phyloP scores from a whole-genome alignment of 2,329 filamentous ascomycete genomes.

The Leptographium wingfieldii region DNA sequence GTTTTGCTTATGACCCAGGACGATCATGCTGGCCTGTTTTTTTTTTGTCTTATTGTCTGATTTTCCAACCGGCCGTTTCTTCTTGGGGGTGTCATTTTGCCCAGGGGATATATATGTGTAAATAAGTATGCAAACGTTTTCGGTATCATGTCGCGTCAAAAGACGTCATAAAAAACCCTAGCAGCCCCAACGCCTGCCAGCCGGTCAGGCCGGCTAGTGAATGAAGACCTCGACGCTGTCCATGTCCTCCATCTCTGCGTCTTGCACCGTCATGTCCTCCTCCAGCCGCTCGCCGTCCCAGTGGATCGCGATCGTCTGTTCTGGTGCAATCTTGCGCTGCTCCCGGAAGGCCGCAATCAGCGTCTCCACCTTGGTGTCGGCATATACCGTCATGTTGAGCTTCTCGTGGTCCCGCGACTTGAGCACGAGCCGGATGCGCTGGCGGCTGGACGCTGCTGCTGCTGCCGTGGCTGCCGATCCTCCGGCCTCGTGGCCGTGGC shows the following conservation, averaged over 20 bases:
- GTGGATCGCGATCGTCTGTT: slow-evolving; percentile 45
- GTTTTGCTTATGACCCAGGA: background rate
- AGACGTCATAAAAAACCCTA: background rate
- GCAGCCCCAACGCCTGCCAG: background rate
- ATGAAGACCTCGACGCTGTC: slow-evolving; percentile 66
- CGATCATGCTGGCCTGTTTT: background rate
- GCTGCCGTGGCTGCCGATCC: slow-evolving; percentile 1
- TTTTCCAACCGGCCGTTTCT: background rate
- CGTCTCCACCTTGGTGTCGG: slow-evolving; percentile 46
- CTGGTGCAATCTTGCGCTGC: slow-evolving; percentile 34
- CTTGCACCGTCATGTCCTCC: slow-evolving; percentile 43
- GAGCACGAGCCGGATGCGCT: slow-evolving; percentile 36
- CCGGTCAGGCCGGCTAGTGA: slow-evolving; percentile 23
- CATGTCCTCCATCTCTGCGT: slow-evolving; percentile 61
- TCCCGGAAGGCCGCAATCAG: slow-evolving; percentile 51
- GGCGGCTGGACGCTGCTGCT: background rate
- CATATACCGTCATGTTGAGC: slow-evolving; percentile 36
- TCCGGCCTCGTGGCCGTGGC: slow-evolving; percentile 4
- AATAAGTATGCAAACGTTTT: background rate
- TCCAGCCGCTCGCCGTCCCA: slow-evolving; percentile 68
- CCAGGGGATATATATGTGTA: background rate
- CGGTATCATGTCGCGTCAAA: background rate
- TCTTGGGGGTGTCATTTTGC: background rate
- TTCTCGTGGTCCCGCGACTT: slow-evolving; percentile 38
- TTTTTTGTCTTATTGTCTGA: background rate